Conservation (phyloP, 1,284 basidiomycete species). For the Amylostereum areolatum region DNA sequence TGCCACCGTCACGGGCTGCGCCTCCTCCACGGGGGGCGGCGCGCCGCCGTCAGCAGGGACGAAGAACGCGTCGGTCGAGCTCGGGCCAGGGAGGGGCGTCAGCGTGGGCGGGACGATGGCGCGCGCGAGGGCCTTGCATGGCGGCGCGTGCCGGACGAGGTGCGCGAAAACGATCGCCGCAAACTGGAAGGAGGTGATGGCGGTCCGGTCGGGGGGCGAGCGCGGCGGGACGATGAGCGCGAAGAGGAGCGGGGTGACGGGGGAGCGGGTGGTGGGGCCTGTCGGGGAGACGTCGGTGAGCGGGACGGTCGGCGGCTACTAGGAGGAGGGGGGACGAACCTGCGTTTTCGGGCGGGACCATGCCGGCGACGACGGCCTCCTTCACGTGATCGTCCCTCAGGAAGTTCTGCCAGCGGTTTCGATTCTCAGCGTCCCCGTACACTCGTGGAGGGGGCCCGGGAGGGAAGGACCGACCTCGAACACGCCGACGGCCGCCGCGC, state of each 20-base stretch:
- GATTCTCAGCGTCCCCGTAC: too few relatives aligned
- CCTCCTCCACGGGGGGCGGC: slow-evolving; percentile 20
- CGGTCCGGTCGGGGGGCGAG: slow-evolving; percentile 43
- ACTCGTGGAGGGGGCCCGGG: too few relatives aligned
- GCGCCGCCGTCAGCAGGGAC: slow-evolving; percentile 64
- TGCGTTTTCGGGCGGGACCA: slow-evolving; percentile 52
- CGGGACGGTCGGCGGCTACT: too few relatives aligned
- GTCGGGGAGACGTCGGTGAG: too few relatives aligned
- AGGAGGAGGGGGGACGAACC: too few relatives aligned
- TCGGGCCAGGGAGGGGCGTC: too few relatives aligned
- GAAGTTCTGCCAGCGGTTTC: slow-evolving; percentile 65
- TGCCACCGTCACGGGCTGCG: too few relatives aligned
- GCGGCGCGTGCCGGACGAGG: slow-evolving; percentile 58
- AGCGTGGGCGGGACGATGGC: slow-evolving; percentile 48
- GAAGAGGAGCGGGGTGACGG: slow-evolving; percentile 61
- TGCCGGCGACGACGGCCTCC: slow-evolving; percentile 58
- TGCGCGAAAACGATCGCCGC: slow-evolving; percentile 67
- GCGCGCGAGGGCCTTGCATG: slow-evolving; percentile 76
- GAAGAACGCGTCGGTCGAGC: slow-evolving; percentile 45
- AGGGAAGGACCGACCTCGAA: slow-evolving; percentile 72
- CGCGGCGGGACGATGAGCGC: slow-evolving; percentile 52
- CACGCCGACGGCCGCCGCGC: slow-evolving; percentile 57
- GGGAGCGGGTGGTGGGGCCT: slow-evolving; percentile 30
- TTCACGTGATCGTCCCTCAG: slow-evolving; percentile 63
- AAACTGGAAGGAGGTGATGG: slow-evolving; percentile 59